Percentiles rank a stretch among this genome's conserved stretches.
These are phyloP conservation scores for Alliaria petiolata DNA, from an alignment of 345 rosid genomes.

Conservation along the genomic window DNA sequence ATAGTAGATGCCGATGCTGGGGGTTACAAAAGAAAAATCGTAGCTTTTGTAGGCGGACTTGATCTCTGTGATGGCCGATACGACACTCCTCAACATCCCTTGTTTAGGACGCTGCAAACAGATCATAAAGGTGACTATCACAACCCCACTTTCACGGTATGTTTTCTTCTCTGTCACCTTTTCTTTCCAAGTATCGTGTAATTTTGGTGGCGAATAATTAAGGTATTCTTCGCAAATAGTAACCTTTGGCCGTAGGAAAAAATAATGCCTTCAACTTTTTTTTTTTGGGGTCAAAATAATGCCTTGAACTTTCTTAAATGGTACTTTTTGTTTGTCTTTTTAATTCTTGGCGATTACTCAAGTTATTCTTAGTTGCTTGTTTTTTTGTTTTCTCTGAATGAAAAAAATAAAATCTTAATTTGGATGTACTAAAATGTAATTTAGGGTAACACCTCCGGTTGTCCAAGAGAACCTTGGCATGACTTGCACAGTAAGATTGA, in stretches of 20 bases:
- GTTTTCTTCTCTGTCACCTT: not conserved
- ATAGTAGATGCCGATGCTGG: constrained; percentile 96
- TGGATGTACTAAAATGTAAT: not conserved
- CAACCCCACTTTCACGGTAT: constrained; percentile 86
- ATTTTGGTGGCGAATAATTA: not conserved
- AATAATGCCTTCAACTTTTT: not conserved
- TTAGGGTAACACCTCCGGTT: constrained; percentile 64
- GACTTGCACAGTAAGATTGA: constrained; percentile 88
- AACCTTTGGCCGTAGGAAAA: not conserved
- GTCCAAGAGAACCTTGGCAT: constrained; percentile 98
- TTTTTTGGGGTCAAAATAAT: too few relatives aligned
- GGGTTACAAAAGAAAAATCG: constrained; percentile 59
- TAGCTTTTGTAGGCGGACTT: constrained; percentile 95
- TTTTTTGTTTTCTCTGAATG: not conserved
- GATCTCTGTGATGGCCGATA: constrained; percentile 95
- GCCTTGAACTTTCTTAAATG: not conserved
- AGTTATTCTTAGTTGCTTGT: not conserved
- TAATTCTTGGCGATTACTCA: not conserved
- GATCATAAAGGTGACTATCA: constrained; percentile 86
- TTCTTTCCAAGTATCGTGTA: not conserved
- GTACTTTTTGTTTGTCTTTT: not conserved
- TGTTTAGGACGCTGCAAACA: constrained; percentile 69
- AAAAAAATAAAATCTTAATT: not conserved
- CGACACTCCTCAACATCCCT: constrained; percentile 79
- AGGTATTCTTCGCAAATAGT: not conserved